phyloP scores from a whole-genome alignment of 371 early-diverging fungal genomes.

The Chytridium lagenaria region DNA sequence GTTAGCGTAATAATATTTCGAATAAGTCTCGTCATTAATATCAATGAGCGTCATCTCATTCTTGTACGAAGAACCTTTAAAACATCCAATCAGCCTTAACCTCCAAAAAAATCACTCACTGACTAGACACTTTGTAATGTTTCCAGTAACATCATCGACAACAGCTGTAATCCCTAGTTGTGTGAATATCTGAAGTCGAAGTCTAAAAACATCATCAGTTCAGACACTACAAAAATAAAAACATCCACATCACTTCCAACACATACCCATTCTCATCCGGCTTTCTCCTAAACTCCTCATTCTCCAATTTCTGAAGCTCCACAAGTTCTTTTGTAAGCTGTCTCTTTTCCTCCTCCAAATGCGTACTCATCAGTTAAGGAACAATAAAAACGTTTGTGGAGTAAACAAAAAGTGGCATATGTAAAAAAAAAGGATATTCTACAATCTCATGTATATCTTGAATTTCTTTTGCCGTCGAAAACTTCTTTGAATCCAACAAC shows the following conservation, averaged over 20 bases:
- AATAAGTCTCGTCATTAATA: not conserved
- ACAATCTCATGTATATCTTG: not conserved
- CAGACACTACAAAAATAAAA: not conserved
- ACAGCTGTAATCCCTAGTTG: not conserved
- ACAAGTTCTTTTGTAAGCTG: not conserved
- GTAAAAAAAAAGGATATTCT: conserved; percentile 17
- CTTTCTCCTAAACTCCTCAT: not conserved
- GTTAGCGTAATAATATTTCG: not conserved
- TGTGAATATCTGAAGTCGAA: not conserved
- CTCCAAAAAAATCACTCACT: not conserved
- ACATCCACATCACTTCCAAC: no score
- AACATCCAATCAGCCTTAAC: not conserved
- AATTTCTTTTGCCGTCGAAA: conserved; percentile 9
- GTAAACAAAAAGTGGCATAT: not conserved
- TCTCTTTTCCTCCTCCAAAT: not conserved
- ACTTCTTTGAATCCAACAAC: not conserved
- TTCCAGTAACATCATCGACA: not conserved
- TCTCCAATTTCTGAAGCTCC: not conserved
- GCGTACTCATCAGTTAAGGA: conserved; percentile 3
- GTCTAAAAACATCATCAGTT: not conserved
- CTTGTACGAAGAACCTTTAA: not conserved
- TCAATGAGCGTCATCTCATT: not conserved
- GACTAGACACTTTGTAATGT: not conserved
- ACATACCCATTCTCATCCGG: not conserved
- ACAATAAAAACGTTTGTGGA: not conserved